Conservation (phyloP, 2,329 filamentous ascomycete species). For the Fusarium pininemorale region DNA sequence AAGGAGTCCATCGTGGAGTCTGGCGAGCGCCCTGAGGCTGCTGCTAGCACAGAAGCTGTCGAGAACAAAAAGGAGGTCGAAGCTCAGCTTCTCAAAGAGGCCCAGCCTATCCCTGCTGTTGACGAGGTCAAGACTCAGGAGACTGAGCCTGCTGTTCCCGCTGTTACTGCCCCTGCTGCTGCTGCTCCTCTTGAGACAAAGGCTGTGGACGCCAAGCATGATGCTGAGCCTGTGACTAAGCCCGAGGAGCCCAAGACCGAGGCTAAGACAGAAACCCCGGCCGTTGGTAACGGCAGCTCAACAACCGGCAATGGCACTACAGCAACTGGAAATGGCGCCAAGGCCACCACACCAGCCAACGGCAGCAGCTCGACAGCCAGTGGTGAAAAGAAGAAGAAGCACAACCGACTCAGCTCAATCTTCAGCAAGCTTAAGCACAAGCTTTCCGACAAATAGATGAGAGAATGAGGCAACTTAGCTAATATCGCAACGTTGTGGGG, state of each 20-base stretch:
- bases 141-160: neutral
- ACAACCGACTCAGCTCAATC: slow-evolving; percentile 70
- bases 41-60: slow-evolving; percentile 73
- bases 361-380: slow-evolving; percentile 31
- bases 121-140: slow-evolving; percentile 72
- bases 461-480: slow-evolving; percentile 30
- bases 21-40: slow-evolving; percentile 74
- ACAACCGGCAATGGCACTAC: slow-evolving; percentile 30
- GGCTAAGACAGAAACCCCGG: slow-evolving; percentile 27
- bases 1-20: slow-evolving; percentile 67
- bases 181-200: slow-evolving; percentile 23
- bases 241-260: slow-evolving; percentile 10
- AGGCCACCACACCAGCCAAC: slow-evolving; percentile 28
- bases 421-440: slow-evolving; percentile 66
- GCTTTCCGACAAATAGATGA: slow-evolving; percentile 48
- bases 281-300: slow-evolving; percentile 33
- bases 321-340: slow-evolving; percentile 31
- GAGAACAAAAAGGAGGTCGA: slow-evolving; percentile 80
- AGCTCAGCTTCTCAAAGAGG: slow-evolving; percentile 75
- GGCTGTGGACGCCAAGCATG: slow-evolving; percentile 10
- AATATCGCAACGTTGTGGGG: slow-evolving; percentile 39
- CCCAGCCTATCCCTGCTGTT: slow-evolving; percentile 50
- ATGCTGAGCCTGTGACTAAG: slow-evolving; percentile 1
- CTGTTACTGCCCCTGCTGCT: neutral
- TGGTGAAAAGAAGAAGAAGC: slow-evolving; percentile 74